Base-by-base conservation (phyloP, 768 basidiomycete genomes). In the Filobasidium floriforme region DNA sequence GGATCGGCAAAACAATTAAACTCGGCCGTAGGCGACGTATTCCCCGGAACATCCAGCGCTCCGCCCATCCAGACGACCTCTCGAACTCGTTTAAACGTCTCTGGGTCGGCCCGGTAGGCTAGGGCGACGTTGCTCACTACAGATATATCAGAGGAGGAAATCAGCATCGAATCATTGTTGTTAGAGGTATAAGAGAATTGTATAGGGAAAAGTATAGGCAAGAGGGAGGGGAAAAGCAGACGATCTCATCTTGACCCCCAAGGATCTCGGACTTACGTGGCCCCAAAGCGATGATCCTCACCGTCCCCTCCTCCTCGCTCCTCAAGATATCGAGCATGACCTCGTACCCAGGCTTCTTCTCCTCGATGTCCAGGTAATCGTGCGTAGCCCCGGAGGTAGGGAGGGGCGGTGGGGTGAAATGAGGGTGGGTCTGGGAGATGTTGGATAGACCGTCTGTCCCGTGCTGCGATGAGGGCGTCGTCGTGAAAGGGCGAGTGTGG, bases 1-100 rank as follows among this genome's bases (percentile, higher is more conserved):
- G 92, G 90, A 73, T 94, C 91, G 1, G 91, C 90, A 65, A 86
- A 91, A 73, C 41, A 75, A 85, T 78, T 79, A 89, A 92, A 94
- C 77, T 96, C 92, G 66, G 91, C 88, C 2, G 84, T 82, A 9
- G 90, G 85, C 28, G 82, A 85, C 0, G 87, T 88, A 71, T 94
- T 97, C 1, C 92, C 92, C 0, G 92, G 90, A 40, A 90, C 89
- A 69, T 93, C 90, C 26, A 97, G 76, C 1, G 91, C 88, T 15
- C 91, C 92, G n/a, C 92, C 92, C 91, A 97, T 94, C 75, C 86
- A 87, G 24, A 92, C 79, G 9, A 97, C 80, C n/a, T 86, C 83
- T 5, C 86, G 64, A 29, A 80, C 78, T 0, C 84, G 84, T 9
- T 79, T 78, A 37, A 92, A 80, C 12, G 83, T 79, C 41, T 80